A percentile compares a stretch with the other conserved stretches of the same genome.
Conservation (phyloP, 345 rosid genomes). For the Lumnitzera littorea region DNA sequence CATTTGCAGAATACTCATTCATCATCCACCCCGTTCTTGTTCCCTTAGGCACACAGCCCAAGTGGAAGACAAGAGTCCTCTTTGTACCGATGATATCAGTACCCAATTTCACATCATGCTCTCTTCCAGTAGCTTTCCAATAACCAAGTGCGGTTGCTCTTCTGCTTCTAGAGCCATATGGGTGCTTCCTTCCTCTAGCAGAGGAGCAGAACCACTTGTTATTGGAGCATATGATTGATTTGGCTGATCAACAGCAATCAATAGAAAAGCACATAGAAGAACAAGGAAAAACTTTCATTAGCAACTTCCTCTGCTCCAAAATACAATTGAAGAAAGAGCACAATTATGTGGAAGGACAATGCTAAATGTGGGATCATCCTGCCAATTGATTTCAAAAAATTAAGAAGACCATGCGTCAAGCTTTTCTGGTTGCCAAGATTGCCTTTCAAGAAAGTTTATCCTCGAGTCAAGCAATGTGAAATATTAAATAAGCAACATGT, state of each 20-base stretch:
- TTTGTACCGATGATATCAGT: conserved; percentile 53
- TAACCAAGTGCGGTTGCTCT: conserved; percentile 72
- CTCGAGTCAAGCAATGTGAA: too few species aligned
- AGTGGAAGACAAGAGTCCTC: conserved; percentile 79
- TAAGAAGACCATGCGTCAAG: too few species aligned
- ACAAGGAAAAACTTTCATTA: too few species aligned
- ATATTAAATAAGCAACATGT: too few species aligned
- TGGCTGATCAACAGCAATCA: conserved; percentile 22
- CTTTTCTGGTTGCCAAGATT: too few species aligned
- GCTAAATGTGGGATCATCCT: too few species aligned
- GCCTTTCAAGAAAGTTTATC: too few species aligned
- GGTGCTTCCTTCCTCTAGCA: conserved; percentile 75
- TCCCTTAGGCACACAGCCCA: conserved; percentile 74
- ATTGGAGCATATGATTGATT: conserved; percentile 53
- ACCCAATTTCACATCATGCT: conserved; percentile 52
- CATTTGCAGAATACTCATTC: conserved; percentile 67
- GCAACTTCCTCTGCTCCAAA: too few species aligned
- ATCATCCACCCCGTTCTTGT: conserved; percentile 88
- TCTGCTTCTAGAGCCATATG: conserved; percentile 65
- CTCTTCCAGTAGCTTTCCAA: conserved; percentile 92
- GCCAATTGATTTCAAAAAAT: too few species aligned
- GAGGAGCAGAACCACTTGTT: conserved; percentile 80
- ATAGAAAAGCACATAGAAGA: not conserved
- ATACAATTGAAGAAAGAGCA: too few species aligned
- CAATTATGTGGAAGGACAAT: too few species aligned